Percentiles rank a stretch among this genome's conserved stretches.
phyloP scores from a whole-genome alignment of 2,329 filamentous ascomycete species.

The Fusarium sororula region DNA sequence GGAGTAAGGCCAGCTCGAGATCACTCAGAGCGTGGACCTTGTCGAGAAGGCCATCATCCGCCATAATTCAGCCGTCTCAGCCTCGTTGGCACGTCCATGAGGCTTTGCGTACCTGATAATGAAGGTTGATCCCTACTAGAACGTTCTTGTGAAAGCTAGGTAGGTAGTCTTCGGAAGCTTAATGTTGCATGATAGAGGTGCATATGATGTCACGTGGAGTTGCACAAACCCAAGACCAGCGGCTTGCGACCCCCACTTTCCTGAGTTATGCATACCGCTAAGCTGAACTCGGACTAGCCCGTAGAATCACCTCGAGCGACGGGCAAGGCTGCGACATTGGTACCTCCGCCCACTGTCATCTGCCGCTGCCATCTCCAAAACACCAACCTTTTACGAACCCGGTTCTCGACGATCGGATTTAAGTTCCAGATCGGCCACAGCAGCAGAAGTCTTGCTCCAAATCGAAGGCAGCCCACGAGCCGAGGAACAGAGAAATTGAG shows the following conservation, averaged over 20 bases:
- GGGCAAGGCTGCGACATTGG: constrained; percentile 44
- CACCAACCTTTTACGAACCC: constrained; percentile 23
- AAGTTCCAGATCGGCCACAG: constrained; percentile 1
- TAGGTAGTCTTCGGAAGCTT: constrained; percentile 11
- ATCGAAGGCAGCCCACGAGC: not conserved
- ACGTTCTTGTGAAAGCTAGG: constrained; percentile 15
- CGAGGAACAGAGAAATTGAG: not conserved
- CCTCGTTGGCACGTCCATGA: constrained; percentile 41
- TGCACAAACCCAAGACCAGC: constrained; percentile 26
- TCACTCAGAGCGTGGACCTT: constrained; percentile 84
- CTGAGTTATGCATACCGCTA: constrained; percentile 43
- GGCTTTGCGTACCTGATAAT: constrained; percentile 8
- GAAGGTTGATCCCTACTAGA: constrained; percentile 5
- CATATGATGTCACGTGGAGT: constrained; percentile 45
- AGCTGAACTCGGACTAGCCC: constrained; percentile 23
- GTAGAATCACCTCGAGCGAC: constrained; percentile 39
- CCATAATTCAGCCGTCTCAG: constrained; percentile 58
- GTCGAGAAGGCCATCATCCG: constrained; percentile 67
- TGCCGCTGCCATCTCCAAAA: constrained; percentile 37
- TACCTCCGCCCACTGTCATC: constrained; percentile 37
- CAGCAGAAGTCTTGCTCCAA: not conserved
- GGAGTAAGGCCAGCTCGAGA: constrained; percentile 84
- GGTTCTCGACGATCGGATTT: constrained; percentile 3
- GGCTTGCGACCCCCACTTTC: not conserved
- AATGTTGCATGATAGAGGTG: constrained; percentile 36